Percentiles rank a stretch among this genome's conserved stretches.
Conservation (phyloP, 2,329 filamentous ascomycete genomes). For the Sporothrix euskadiensis region DNA sequence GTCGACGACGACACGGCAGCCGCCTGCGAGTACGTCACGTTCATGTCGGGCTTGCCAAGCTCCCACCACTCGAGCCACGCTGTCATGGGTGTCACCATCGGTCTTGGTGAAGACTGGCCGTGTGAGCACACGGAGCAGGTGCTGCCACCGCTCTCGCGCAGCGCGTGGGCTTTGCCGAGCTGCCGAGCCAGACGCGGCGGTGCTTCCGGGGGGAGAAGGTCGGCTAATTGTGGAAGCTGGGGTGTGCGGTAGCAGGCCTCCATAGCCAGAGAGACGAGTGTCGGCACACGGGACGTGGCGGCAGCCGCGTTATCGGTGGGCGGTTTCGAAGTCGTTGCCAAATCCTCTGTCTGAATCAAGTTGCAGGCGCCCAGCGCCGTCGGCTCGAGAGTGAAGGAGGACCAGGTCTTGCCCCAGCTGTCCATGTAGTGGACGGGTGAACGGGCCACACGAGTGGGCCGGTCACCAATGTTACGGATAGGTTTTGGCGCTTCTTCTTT, state of each 20-base stretch:
- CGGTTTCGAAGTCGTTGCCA: background rate
- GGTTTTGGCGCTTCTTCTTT: background rate
- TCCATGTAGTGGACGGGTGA: slow-evolving; percentile 33
- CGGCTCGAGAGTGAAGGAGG: slow-evolving; percentile 18
- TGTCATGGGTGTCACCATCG: slow-evolving; percentile 51
- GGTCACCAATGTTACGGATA: background rate
- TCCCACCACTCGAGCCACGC: slow-evolving; percentile 67
- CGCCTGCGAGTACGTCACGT: background rate
- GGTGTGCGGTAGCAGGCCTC: slow-evolving; percentile 48
- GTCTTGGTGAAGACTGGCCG: slow-evolving; percentile 37
- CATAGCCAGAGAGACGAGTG: slow-evolving; percentile 54
- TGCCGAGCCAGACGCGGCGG: slow-evolving; percentile 45
- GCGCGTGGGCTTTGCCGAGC: slow-evolving; percentile 44
- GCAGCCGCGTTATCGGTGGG: background rate
- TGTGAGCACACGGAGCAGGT: slow-evolving; percentile 53
- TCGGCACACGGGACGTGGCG: slow-evolving; percentile 43
- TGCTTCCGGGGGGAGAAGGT: slow-evolving; percentile 46
- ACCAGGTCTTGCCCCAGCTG: slow-evolving; percentile 27
- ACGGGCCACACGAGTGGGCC: slow-evolving; percentile 25
- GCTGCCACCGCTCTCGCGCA: slow-evolving; percentile 52
- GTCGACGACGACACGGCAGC: background rate
- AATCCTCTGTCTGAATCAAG: slow-evolving; percentile 30
- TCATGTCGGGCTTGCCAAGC: slow-evolving; percentile 33
- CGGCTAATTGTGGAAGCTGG: slow-evolving; percentile 46
- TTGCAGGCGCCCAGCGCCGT: slow-evolving; percentile 3